Percentiles rank a stretch among this genome's conserved stretches.
Conservation (phyloP, 129 eudicot genomes). For the Ambrosia artemisiifolia region DNA sequence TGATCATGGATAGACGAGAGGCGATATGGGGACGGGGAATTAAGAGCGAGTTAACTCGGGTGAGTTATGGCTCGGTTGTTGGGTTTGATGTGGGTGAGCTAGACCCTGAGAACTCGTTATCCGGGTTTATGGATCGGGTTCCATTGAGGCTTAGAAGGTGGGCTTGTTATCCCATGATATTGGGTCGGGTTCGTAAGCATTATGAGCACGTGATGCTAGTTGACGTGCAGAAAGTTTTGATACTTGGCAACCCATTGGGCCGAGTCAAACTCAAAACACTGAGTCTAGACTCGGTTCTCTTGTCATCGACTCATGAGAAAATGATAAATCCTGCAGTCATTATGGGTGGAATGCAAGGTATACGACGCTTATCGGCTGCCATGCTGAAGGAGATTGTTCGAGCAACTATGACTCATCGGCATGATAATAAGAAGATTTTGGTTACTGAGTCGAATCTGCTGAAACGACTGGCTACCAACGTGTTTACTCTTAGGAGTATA, state of each 20-base stretch:
- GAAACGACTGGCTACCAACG: slow-evolving; percentile 61
- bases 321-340: too few relatives aligned
- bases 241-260: slow-evolving; percentile 67
- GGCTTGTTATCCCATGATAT: slow-evolving; percentile 83
- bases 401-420: slow-evolving; percentile 38
- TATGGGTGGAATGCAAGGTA: slow-evolving; percentile 67
- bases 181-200: slow-evolving; percentile 66
- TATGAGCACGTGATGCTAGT: slow-evolving; percentile 58
- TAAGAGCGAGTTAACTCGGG: slow-evolving; percentile 46
- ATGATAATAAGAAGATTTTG: slow-evolving; percentile 53
- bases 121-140: slow-evolving; percentile 66
- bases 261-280: slow-evolving; percentile 61
- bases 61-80: slow-evolving; percentile 80
- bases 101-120: slow-evolving; percentile 75
- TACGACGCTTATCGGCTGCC: slow-evolving; percentile 58
- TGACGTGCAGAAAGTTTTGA: slow-evolving; percentile 48
- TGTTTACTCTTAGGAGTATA: slow-evolving; percentile 43
- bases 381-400: slow-evolving; percentile 67
- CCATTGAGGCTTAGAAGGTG: slow-evolving; percentile 71
- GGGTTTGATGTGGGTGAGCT: slow-evolving; percentile 74
- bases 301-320: slow-evolving; percentile 15
- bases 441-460: slow-evolving; percentile 59
- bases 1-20: slow-evolving; percentile 42
- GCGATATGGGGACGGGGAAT: slow-evolving; percentile 65
- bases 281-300: slow-evolving; percentile 54